These are phyloP conservation scores for Alloteropsis semialata DNA, from an alignment of 176 grass and related monocot genomes.

Conservation along the genomic window DNA sequence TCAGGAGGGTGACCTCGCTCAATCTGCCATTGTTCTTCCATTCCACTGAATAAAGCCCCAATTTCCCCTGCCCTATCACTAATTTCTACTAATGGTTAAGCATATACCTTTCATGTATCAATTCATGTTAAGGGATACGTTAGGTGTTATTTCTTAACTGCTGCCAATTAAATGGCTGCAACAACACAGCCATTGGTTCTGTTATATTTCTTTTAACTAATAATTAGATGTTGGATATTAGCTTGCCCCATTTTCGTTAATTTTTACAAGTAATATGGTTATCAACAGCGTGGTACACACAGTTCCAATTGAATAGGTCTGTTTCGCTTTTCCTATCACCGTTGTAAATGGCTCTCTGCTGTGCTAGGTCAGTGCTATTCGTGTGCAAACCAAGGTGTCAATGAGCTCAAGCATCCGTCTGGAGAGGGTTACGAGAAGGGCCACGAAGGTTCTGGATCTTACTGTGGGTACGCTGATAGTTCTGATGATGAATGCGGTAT, in stretches of 20 bases:
- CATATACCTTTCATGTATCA: neutral
- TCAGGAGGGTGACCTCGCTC: too few relatives aligned
- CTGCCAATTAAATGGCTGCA: neutral
- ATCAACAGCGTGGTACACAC: too few relatives aligned
- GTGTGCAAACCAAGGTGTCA: neutral
- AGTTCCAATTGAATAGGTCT: too few relatives aligned
- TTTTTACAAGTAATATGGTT: too few relatives aligned
- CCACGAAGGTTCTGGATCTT: neutral
- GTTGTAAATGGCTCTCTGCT: too few relatives aligned
- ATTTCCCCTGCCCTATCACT: too few relatives aligned
- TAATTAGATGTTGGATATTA: neutral
- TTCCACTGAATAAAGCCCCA: too few relatives aligned
- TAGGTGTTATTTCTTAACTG: neutral
- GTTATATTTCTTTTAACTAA: neutral
- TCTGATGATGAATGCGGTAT: neutral
- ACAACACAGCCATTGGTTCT: neutral
- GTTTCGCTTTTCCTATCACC: too few relatives aligned
- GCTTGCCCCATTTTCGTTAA: neutral
- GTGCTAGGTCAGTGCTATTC: neutral
- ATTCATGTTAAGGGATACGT: neutral
- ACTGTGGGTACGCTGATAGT: neutral
- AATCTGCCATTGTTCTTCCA: too few relatives aligned
- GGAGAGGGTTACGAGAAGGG: neutral
- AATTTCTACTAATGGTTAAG: too few relatives aligned
- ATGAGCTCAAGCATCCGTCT: neutral